Evolutionary conservation across 2,329 filamentous ascomycete species (phyloP).

Genomic region (Exophiala sp.): DNA sequence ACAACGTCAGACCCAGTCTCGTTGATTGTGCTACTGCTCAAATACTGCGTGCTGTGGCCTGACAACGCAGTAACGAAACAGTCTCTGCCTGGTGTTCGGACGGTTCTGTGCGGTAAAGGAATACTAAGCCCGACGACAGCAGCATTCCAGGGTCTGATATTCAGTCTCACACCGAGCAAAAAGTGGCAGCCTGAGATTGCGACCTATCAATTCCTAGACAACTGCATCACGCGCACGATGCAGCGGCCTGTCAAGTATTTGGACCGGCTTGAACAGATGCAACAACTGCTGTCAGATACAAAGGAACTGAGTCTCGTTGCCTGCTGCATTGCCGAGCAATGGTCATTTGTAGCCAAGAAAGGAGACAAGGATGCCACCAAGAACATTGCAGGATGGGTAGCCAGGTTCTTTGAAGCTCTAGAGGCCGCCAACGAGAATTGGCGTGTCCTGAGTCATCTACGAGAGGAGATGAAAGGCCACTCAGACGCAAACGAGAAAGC

Average conservation of each 20-base stretch:
- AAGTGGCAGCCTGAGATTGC: conserved; percentile 32
- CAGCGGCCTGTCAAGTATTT: conserved; percentile 77
- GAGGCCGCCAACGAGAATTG: conserved; percentile 49
- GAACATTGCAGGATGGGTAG: conserved; percentile 54
- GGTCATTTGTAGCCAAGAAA: conserved; percentile 59
- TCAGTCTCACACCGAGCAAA: conserved; percentile 36
- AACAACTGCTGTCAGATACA: conserved; percentile 29
- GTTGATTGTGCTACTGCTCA: conserved; percentile 40
- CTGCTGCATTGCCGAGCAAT: conserved; percentile 68
- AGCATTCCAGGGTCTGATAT: conserved; percentile 37
- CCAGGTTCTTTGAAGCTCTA: conserved; percentile 51
- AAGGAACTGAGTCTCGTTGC: conserved; percentile 50
- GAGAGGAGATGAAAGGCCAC: conserved; percentile 40
- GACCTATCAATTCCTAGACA: conserved; percentile 70
- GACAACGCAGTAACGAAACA: conserved; percentile 1
- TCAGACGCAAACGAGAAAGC: conserved; percentile 36
- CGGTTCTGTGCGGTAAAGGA: conserved; percentile 28
- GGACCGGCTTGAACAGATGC: conserved; percentile 42
- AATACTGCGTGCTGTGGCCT: conserved; percentile 33
- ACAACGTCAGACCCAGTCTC: conserved; percentile 42
- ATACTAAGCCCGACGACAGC: conserved; percentile 32
- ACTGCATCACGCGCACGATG: conserved; percentile 70
- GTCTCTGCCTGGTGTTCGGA: conserved; percentile 7
- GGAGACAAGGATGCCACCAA: conserved; percentile 42
- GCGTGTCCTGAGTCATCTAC: conserved; percentile 42